These are phyloP conservation scores for Suhomyces prunicola DNA, from an alignment of 805 yeast species.

Conservation along the genomic window DNA sequence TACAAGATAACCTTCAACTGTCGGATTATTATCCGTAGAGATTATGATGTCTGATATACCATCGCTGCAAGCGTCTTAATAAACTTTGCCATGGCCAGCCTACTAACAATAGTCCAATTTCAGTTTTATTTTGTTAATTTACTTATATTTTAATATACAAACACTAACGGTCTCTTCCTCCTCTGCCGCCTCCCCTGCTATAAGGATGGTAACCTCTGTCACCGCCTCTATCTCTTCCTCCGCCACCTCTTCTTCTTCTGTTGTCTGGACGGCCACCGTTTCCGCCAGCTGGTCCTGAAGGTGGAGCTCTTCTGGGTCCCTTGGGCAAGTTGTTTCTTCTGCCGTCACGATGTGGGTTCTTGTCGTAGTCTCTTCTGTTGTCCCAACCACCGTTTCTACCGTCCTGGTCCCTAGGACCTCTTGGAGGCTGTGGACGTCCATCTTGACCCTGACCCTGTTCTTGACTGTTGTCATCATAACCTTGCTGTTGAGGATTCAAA, in stretches of 20 bases:
- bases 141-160: neutral
- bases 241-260: conserved; percentile 22
- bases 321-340: conserved; percentile 44
- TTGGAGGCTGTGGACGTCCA: neutral
- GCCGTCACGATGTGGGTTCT: conserved; percentile 20
- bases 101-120: no score
- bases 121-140: no score
- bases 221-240: conserved; percentile 18
- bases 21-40: no score
- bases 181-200: conserved; percentile 30
- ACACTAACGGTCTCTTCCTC: neutral
- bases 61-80: no score
- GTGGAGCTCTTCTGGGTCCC: conserved; percentile 48
- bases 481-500: conserved; percentile 43
- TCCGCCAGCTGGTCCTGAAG: conserved; percentile 34
- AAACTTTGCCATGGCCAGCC: no score
- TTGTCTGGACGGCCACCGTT: conserved; percentile 34
- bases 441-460: conserved; percentile 16
- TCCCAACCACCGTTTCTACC: conserved; percentile 17
- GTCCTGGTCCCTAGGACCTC: conserved; percentile 18
- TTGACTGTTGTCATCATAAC: conserved; percentile 12
- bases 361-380: conserved; percentile 11
- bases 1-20: no score
- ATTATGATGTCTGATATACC: no score
- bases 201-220: conserved; percentile 44